These are phyloP conservation scores for Fusarium udum DNA, from an alignment of 2,329 filamentous ascomycete species.

Conservation along the genomic window DNA sequence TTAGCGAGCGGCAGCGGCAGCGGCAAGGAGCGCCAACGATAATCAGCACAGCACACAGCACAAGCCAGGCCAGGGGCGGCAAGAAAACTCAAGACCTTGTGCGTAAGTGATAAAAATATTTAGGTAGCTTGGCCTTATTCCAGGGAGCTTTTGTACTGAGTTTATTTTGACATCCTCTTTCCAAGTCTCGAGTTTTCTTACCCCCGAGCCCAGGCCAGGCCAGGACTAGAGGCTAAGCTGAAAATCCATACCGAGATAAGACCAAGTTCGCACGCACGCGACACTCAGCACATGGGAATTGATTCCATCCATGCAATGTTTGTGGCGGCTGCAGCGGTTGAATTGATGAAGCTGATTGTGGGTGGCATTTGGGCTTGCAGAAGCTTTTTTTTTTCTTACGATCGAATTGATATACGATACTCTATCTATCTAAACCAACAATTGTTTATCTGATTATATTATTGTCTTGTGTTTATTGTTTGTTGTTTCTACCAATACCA, in stretches of 20 bases:
- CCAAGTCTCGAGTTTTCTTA: neutral
- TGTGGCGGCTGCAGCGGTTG: slow-evolving; percentile 30
- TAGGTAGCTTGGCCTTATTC: accelerated
- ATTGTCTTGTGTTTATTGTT: neutral
- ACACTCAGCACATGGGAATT: slow-evolving; percentile 1
- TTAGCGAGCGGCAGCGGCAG: slow-evolving; percentile 36
- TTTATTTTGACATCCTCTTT: neutral
- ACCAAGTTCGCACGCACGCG: slow-evolving; percentile 25
- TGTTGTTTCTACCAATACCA: neutral
- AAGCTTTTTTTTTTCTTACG: neutral
- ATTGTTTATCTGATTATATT: neutral
- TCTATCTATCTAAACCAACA: neutral
- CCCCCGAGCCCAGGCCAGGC: neutral
- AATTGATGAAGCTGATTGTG: neutral
- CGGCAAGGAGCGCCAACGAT: slow-evolving; percentile 16
- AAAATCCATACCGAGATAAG: slow-evolving; percentile 18
- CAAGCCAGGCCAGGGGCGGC: neutral
- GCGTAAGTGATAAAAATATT: neutral
- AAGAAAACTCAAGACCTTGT: neutral
- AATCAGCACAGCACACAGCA: neutral
- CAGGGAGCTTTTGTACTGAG: neutral
- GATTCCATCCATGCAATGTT: neutral
- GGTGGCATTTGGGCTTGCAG: neutral
- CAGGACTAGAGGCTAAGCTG: neutral
- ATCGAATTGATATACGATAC: neutral